Conservation (phyloP, 768 basidiomycete genomes). For the Panaeolus papilionaceus region DNA sequence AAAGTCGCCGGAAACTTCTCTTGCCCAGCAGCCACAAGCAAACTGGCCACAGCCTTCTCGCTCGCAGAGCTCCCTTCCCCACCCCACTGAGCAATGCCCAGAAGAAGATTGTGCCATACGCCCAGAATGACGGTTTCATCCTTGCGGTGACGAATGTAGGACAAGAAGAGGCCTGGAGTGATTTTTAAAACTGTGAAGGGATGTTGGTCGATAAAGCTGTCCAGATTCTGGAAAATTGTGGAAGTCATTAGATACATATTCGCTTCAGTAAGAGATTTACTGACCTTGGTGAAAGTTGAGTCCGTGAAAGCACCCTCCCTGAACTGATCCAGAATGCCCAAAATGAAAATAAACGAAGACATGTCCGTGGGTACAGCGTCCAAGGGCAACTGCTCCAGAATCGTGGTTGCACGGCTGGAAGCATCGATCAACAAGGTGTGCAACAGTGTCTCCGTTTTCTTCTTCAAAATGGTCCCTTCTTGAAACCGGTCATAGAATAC, state of each 20-base stretch:
- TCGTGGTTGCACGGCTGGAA: slow-evolving; percentile 38
- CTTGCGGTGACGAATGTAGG: slow-evolving; percentile 57
- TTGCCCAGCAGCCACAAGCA: slow-evolving; percentile 49
- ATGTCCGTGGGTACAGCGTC: slow-evolving; percentile 6
- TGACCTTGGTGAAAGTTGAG: slow-evolving; percentile 48
- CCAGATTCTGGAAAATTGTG: slow-evolving; percentile 44
- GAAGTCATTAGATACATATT: slow-evolving; percentile 8
- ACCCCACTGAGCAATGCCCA: slow-evolving; percentile 42
- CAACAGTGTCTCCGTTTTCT: slow-evolving; percentile 36
- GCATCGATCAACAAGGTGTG: slow-evolving; percentile 40
- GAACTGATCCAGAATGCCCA: slow-evolving; percentile 58
- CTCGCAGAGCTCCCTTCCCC: slow-evolving; percentile 29
- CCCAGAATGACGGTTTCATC: slow-evolving; percentile 33
- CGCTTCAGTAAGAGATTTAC: slow-evolving; percentile 24
- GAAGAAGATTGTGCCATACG: slow-evolving; percentile 59
- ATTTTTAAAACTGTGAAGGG: slow-evolving; percentile 39
- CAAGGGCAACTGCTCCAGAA: slow-evolving; percentile 7
- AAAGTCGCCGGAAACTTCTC: slow-evolving; percentile 51
- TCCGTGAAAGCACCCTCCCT: slow-evolving; percentile 56
- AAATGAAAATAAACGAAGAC: slow-evolving; percentile 35
- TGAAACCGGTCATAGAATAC: slow-evolving; percentile 48
- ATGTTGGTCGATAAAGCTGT: slow-evolving; percentile 47
- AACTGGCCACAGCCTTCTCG: slow-evolving; percentile 36
- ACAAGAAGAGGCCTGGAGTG: slow-evolving; percentile 51
- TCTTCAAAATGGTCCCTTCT: slow-evolving; percentile 31